Percentiles rank a stretch among this genome's conserved stretches.
These are phyloP conservation scores for Asterophora parasitica DNA, from an alignment of 768 basidiomycete species.

Conservation along the genomic window DNA sequence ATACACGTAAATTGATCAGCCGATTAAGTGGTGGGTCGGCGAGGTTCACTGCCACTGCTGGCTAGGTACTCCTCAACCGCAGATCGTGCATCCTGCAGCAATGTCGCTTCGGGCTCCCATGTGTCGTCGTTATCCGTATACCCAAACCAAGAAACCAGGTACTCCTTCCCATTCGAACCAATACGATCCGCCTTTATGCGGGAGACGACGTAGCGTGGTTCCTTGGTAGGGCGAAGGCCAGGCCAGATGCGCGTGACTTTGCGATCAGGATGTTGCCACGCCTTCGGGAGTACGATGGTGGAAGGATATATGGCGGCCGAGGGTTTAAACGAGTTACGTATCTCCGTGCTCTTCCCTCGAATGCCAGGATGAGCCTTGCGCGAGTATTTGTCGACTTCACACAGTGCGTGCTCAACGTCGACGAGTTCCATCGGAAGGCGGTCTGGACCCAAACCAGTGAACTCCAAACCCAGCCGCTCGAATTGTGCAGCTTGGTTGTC, in stretches of 20 bases:
- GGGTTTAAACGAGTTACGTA: constrained; percentile 34
- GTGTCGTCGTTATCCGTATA: constrained; percentile 47
- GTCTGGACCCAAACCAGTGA: constrained; percentile 46
- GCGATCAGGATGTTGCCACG: constrained; percentile 51
- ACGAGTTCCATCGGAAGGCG: constrained; percentile 53
- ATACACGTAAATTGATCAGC: not conserved
- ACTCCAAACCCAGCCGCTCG: constrained; percentile 48
- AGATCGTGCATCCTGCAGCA: constrained; percentile 46
- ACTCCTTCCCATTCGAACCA: constrained; percentile 33
- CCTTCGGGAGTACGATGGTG: constrained; percentile 38
- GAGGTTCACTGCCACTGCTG: not conserved
- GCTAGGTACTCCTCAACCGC: constrained; percentile 38
- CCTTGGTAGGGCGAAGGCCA: constrained; percentile 27
- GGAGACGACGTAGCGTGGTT: constrained; percentile 41
- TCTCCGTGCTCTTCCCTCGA: constrained; percentile 35
- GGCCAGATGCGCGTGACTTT: constrained; percentile 36
- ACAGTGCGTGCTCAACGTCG: constrained; percentile 75
- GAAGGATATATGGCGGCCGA: constrained; percentile 21
- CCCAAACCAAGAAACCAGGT: constrained; percentile 51
- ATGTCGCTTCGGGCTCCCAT: constrained; percentile 49
- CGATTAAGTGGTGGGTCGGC: too few species aligned
- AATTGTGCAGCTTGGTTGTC: constrained; percentile 59
- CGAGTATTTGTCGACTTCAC: constrained; percentile 77
- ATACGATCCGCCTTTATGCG: constrained; percentile 34
- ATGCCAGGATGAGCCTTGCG: constrained; percentile 49